Percentiles rank a stretch among this genome's conserved stretches.
phyloP scores from a whole-genome alignment of 225 moss, liverwort and hornwort genomes.

The Antitrichia curtipendula region DNA sequence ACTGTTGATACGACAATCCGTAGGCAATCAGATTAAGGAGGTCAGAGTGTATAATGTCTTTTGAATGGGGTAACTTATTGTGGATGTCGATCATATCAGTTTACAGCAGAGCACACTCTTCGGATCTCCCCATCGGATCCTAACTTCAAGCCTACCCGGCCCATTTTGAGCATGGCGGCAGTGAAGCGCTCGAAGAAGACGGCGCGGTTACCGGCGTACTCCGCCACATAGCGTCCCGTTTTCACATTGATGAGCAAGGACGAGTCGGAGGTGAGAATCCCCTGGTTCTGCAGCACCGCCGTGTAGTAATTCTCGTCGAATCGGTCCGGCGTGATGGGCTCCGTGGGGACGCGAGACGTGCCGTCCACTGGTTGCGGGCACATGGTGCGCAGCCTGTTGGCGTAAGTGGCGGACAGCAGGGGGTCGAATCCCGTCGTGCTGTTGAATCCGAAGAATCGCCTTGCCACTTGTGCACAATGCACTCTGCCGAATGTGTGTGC shows the following conservation, averaged over 20 bases:
- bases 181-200: constrained; percentile 32
- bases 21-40: neutral
- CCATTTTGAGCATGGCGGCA: constrained; percentile 49
- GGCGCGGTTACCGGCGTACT: constrained; percentile 11
- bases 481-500: constrained; percentile 44
- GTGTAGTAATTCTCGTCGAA: constrained; percentile 45
- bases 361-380: constrained; percentile 30
- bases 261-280: constrained; percentile 28
- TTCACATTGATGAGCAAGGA: constrained; percentile 16
- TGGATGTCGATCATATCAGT: neutral
- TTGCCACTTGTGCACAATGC: constrained; percentile 29
- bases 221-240: constrained; percentile 20
- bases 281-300: constrained; percentile 23
- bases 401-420: constrained; percentile 16
- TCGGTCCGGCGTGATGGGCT: constrained; percentile 30
- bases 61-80: neutral
- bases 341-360: constrained; percentile 14
- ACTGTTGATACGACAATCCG: neutral
- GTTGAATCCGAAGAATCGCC: constrained; percentile 49
- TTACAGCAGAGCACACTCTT: constrained; percentile 21
- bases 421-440: constrained; percentile 37
- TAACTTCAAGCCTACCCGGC: constrained; percentile 17
- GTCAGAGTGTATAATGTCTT: neutral
- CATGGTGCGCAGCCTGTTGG: constrained; percentile 11
- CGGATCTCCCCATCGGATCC: constrained; percentile 24